Evolutionary conservation across 1,284 basidiomycete genomes (phyloP), one percentile per base, ranked within the genome.

Genomic region (Moesziomyces sp.): DNA sequence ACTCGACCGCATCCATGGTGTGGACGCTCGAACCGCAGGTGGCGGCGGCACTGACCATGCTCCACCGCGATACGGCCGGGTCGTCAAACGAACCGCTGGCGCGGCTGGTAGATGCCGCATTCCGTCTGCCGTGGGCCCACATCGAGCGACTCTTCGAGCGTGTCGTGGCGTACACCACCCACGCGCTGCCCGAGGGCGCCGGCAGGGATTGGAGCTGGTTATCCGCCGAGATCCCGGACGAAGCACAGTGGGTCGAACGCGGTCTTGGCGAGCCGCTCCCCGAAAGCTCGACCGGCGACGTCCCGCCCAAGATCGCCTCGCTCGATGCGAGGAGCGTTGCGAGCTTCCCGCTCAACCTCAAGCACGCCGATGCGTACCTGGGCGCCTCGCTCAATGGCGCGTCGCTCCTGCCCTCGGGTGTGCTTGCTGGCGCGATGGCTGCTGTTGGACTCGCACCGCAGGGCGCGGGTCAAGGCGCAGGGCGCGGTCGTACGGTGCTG

Each of bases 11-110:
- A 6, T 96, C 95, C 1, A 88, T 99, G 61, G 97, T 98, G 5
- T 99, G 97, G 97, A 95, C 94, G 13, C 95, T 93, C 23, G 90
- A 88, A 57, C 93, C 94, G 0, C 81, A 87, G 9, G 87, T 96
- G 7, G 93, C 94, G 1, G 86, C 88, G 23, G 90, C 91, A 0
- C 86, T 98, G 46, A 90, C 91, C 46, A 86, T 88, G 14, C 87
- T 90, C 3, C 90, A 91, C 13, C 88, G 74, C 46, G 67, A 72
- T 16, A 68, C 77, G 9, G 52, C 63, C 14, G 68, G 63, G 2
- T 58, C 47, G 18, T 43, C 57, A 0, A 58, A 90, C 0, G 87
- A 86, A 4, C 88, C 92, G 18, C 86, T 99, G 24, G 86, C 88
- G 1, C 85, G 85, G 52, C 91, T 97, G 88, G 89, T 98, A 78